phyloP scores from a whole-genome alignment of 768 basidiomycete genomes.

The Boletales sp. region DNA sequence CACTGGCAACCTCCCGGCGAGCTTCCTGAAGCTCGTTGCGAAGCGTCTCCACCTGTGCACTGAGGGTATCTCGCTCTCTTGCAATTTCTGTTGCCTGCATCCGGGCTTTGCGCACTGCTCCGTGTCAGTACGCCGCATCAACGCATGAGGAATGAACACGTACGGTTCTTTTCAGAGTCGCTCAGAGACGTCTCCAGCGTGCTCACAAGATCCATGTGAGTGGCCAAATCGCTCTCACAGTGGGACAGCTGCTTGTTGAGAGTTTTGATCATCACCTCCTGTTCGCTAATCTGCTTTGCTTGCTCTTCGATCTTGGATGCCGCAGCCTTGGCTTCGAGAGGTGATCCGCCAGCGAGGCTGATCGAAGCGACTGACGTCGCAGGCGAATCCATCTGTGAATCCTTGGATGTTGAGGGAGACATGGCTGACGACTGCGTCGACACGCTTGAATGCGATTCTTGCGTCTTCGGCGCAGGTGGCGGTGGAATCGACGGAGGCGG shows the following conservation, averaged over 20 bases:
- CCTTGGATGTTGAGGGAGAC: constrained; percentile 60
- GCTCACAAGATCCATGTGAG: constrained; percentile 85
- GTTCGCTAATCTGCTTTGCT: constrained; percentile 73
- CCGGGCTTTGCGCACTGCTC: constrained; percentile 83
- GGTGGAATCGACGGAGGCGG: constrained; percentile 82
- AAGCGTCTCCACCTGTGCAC: constrained; percentile 58
- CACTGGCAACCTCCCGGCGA: constrained; percentile 73
- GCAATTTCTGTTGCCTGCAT: constrained; percentile 91
- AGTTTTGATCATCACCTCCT: constrained; percentile 88
- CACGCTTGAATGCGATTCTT: constrained; percentile 52
- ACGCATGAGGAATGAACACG: constrained; percentile 32
- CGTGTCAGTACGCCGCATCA: constrained; percentile 6
- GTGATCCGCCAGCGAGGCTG: constrained; percentile 33
- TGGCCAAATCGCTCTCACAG: constrained; percentile 86
- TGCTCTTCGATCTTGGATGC: constrained; percentile 65
- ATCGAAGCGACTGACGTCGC: constrained; percentile 53
- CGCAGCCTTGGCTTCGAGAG: constrained; percentile 52
- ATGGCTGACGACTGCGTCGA: constrained; percentile 59
- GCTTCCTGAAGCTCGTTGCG: constrained; percentile 73
- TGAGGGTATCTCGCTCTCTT: constrained; percentile 78
- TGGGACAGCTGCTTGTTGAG: constrained; percentile 93
- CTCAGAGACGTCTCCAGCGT: constrained; percentile 83
- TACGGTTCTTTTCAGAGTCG: constrained; percentile 91
- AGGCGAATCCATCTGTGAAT: constrained; percentile 68
- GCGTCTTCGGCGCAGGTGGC: constrained; percentile 65